A percentile compares a stretch with the other conserved stretches of the same genome.
Evolutionary conservation across 495 filamentous ascomycete genomes (phyloP).

Genomic region (Lasiosphaeria hispida): DNA sequence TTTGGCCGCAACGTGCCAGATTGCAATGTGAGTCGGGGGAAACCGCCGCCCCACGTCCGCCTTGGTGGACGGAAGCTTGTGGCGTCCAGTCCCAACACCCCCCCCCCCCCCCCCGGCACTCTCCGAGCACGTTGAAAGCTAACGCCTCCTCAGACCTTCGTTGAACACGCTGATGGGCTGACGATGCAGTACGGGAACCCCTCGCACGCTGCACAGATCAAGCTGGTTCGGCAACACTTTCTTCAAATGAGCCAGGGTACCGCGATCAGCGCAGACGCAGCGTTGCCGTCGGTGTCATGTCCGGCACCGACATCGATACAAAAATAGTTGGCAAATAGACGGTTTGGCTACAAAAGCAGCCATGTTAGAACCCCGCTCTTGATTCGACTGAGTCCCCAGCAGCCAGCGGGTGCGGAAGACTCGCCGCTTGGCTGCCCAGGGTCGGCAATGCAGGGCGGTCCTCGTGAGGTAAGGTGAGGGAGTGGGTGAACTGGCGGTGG

Average conservation of each 20-base stretch:
- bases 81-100: background rate
- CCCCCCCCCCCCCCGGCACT: background rate
- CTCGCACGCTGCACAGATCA: constrained; percentile 34
- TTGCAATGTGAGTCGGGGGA: constrained; percentile 38
- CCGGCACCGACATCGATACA: constrained; percentile 1
- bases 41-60: background rate
- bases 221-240: constrained; percentile 34
- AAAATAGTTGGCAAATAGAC: too few relatives aligned
- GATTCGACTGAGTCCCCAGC: too few relatives aligned
- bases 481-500: too few relatives aligned
- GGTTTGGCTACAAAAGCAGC: too few relatives aligned
- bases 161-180: constrained; percentile 44
- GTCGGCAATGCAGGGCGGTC: too few relatives aligned
- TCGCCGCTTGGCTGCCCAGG: too few relatives aligned
- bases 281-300: constrained; percentile 19
- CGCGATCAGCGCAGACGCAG: constrained; percentile 11
- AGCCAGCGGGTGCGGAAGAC: too few relatives aligned
- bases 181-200: constrained; percentile 51
- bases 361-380: too few relatives aligned
- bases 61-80: background rate
- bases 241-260: constrained; percentile 19
- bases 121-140: background rate
- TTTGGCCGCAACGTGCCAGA: constrained; percentile 53
- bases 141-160: constrained; percentile 29
- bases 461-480: too few relatives aligned